Evolutionary conservation across 495 filamentous ascomycete species (phyloP).

Genomic region (Ramalina intermedia): DNA sequence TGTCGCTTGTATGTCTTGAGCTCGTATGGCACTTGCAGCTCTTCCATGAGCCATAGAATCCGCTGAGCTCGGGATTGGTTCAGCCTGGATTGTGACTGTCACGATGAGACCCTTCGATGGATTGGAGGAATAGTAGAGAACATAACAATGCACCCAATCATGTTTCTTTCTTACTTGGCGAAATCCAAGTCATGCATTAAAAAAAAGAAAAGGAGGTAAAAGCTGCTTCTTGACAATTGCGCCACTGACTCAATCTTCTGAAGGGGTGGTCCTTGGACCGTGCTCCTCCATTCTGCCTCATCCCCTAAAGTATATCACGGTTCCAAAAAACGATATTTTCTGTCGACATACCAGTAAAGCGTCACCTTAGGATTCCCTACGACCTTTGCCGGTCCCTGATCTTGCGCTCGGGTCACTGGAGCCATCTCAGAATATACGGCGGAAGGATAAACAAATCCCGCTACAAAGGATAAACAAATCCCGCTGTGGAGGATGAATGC

Average conservation of each 20-base stretch:
- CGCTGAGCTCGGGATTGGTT: slow-evolving; percentile 68
- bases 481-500: not conserved
- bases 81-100: slow-evolving; percentile 35
- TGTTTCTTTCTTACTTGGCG: not conserved
- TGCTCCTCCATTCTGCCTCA: too few species aligned
- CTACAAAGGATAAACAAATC: not conserved
- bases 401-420: slow-evolving; percentile 3
- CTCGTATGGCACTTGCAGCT: slow-evolving; percentile 63
- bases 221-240: not conserved
- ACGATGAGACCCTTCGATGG: not conserved
- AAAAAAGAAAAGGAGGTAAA: slow-evolving; percentile 8
- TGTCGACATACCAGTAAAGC: slow-evolving; percentile 51
- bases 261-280: too few species aligned
- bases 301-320: too few species aligned
- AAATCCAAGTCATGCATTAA: too few species aligned
- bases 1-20: slow-evolving; percentile 59
- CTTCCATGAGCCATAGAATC: slow-evolving; percentile 81
- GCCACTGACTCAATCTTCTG: too few species aligned
- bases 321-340: not conserved
- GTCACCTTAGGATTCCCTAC: slow-evolving; percentile 45
- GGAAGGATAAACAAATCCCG: not conserved
- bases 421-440: slow-evolving; percentile 1
- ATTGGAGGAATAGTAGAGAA: not conserved
- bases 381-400: slow-evolving; percentile 10
- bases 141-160: too few species aligned